Evolutionary conservation across 139 green algal genomes (phyloP), one percentile per base, ranked within the genome.

Genomic region (Picochlorum sp.): DNA sequence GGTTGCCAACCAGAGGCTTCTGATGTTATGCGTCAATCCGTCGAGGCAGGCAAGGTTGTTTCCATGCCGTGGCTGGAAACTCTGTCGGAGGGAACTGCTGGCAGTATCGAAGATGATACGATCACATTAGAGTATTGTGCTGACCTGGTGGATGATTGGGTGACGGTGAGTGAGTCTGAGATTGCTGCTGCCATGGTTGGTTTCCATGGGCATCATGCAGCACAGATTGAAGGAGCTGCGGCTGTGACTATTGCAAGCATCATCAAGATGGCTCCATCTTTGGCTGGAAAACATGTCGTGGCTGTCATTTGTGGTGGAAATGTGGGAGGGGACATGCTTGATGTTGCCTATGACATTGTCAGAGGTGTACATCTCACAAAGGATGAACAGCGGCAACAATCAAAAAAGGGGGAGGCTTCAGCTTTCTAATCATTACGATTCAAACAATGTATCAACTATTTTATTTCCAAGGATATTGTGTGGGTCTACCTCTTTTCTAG

Each of bases 381-480:
- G 11, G 11, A 54, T 54, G 47, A 54, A 18, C n/a, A 20, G 8
- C 34, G 8, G 34, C 7, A 11, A 41, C 8, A 7, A 9, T 41
- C 34, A 4, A 41, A 41, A 11, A 41, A 41, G 34, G 34, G 34
- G 2, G 34, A 41, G 34, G 34, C 34, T 41, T 41, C 34, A 41
- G 34, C 34, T 41, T 41, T 41, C 34, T 41, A 7, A 41, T 41
- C 8, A 30, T 41, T 41, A 41, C 23, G n/a, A 23, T 56, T 24
- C 58, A 51, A 97, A 67, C 50, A 94, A 57, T 0, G 51, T 56
- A 21, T 96, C 81, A 14, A 95, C 37, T 63, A 87, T 72, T 4
- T 78, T 50, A 65, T 95, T 97, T 20, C 69, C 73, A 37, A 98
- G 67, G 0, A 95, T 81, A 62, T 92, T 88, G 30, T 85, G 77